Conservation (phyloP, 73 alveolate genomes). For the Tetrahymena malaccensis region DNA sequence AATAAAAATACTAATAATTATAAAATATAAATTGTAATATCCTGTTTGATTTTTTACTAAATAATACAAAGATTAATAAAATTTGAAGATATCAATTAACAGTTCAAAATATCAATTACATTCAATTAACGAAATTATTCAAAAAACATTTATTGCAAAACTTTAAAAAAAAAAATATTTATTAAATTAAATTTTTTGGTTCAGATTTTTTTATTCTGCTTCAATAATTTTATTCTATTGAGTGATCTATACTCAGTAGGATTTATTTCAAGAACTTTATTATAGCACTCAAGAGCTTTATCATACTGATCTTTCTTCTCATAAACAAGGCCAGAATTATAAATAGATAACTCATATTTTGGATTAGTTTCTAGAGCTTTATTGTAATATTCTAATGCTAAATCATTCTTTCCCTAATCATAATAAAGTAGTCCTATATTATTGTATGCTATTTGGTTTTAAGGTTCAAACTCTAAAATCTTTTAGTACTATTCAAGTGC, state of each 20-base stretch:
- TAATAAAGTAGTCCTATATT: neutral
- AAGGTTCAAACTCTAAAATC: neutral
- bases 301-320: neutral
- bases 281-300: neutral
- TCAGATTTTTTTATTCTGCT: no score
- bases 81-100: no score
- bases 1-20: no score
- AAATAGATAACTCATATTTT: neutral
- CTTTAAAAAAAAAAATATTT: no score
- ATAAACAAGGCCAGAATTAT: neutral
- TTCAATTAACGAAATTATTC: no score
- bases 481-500: neutral
- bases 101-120: no score
- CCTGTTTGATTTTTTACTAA: no score
- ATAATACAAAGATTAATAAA: no score
- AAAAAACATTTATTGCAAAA: no score
- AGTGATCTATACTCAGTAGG: neutral
- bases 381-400: neutral
- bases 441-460: neutral
- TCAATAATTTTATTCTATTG: neutral
- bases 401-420: neutral
- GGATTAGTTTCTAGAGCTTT: neutral
- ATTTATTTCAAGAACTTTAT: neutral
- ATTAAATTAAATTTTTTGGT: no score
- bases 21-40: no score